Conservation (phyloP, 352 stramenopile species). For the Globisporangium alternatum region DNA sequence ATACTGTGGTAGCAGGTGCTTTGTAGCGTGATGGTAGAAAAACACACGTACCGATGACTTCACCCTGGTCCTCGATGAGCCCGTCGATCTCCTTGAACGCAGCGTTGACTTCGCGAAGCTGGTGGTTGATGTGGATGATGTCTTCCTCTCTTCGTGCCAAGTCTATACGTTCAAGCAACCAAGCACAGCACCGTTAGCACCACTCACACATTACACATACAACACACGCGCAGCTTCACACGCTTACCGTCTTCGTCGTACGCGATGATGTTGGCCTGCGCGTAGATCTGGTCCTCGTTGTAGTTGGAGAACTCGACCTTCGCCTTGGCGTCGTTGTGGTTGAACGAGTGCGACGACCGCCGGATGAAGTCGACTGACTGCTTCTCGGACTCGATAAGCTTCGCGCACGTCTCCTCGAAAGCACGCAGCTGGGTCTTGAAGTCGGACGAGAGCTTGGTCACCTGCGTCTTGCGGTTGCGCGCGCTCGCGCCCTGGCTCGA, state of each 20-base stretch:
- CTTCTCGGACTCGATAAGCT: slow-evolving; percentile 65
- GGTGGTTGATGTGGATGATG: slow-evolving; percentile 88
- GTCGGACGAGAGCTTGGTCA: slow-evolving; percentile 79
- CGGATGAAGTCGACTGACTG: slow-evolving; percentile 79
- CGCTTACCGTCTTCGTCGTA: slow-evolving; percentile 82
- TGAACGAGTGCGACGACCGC: slow-evolving; percentile 73
- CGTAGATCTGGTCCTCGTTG: slow-evolving; percentile 87
- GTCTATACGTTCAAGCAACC: slow-evolving; percentile 32
- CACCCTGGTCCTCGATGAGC: slow-evolving; percentile 80
- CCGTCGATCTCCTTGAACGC: slow-evolving; percentile 84
- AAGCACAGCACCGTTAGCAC: not conserved
- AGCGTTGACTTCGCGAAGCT: slow-evolving; percentile 82
- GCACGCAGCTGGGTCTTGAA: slow-evolving; percentile 78
- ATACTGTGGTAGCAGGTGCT: not conserved
- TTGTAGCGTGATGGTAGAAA: not conserved
- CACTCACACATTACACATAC: not conserved
- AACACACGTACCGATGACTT: slow-evolving; percentile 46
- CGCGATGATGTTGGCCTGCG: slow-evolving; percentile 76
- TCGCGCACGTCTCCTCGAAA: slow-evolving; percentile 75
- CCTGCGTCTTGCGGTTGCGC: slow-evolving; percentile 63
- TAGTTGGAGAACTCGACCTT: slow-evolving; percentile 69
- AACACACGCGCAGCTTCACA: not conserved
- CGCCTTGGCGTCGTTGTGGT: slow-evolving; percentile 32
- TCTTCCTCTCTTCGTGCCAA: slow-evolving; percentile 77
- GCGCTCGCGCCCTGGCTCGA: slow-evolving; percentile 37